phyloP scores from a whole-genome alignment of 2,329 filamentous ascomycete species.

The Monilinia vaccinii-corymbosi region DNA sequence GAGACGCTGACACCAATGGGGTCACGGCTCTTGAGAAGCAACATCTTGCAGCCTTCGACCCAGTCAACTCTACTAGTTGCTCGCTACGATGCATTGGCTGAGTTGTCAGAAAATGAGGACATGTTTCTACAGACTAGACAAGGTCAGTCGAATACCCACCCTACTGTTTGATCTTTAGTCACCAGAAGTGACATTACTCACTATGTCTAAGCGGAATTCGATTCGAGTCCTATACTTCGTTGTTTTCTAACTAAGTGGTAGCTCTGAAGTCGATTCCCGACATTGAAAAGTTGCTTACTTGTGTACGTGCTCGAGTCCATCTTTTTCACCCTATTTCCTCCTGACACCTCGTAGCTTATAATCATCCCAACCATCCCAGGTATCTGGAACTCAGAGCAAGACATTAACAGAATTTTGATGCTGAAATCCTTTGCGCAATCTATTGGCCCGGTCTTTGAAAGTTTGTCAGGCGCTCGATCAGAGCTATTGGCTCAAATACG shows the following conservation, averaged over 20 bases:
- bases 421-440: slow-evolving; percentile 71
- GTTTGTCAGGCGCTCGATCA: slow-evolving; percentile 55
- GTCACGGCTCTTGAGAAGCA: slow-evolving; percentile 69
- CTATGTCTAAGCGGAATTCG: not conserved
- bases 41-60: slow-evolving; percentile 82
- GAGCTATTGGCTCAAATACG: slow-evolving; percentile 58
- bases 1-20: slow-evolving; percentile 86
- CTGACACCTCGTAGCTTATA: slow-evolving; percentile 49
- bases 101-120: slow-evolving; percentile 72
- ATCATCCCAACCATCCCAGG: slow-evolving; percentile 59
- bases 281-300: slow-evolving; percentile 69
- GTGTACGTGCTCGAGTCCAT: slow-evolving; percentile 38
- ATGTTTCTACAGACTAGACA: slow-evolving; percentile 72
- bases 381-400: slow-evolving; percentile 64
- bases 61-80: slow-evolving; percentile 54
- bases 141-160: slow-evolving; percentile 35
- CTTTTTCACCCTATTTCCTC: slow-evolving; percentile 15
- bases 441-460: slow-evolving; percentile 57
- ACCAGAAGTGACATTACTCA: not conserved
- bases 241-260: slow-evolving; percentile 24
- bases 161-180: not conserved
- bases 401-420: slow-evolving; percentile 79
- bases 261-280: slow-evolving; percentile 70
- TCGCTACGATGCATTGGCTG: slow-evolving; percentile 75
- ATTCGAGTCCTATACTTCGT: not conserved